These are phyloP conservation scores for Pseudonectria buxi DNA, from an alignment of 2,329 filamentous ascomycete genomes.

Conservation along the genomic window DNA sequence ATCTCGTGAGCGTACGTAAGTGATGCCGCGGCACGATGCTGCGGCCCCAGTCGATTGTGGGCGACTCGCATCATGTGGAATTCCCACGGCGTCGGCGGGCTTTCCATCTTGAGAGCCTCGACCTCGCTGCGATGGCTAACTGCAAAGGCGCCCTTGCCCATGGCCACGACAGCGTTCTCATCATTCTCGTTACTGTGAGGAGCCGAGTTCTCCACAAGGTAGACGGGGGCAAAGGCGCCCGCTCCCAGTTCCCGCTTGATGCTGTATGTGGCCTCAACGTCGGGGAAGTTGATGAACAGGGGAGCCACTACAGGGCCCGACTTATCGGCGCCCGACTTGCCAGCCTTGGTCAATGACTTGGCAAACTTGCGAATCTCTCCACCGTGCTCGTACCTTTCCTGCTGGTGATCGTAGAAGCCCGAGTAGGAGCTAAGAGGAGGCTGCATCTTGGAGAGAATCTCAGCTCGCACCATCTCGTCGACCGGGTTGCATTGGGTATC, in stretches of 20 bases:
- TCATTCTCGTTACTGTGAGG: conserved; percentile 39
- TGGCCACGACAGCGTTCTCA: conserved; percentile 40
- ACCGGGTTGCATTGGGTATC: conserved; percentile 86
- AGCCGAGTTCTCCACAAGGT: conserved; percentile 72
- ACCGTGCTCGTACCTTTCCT: conserved; percentile 57
- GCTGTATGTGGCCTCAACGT: conserved; percentile 61
- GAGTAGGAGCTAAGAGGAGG: conserved; percentile 68
- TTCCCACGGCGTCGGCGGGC: conserved; percentile 84
- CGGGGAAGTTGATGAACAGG: conserved; percentile 62
- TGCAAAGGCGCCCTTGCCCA: conserved; percentile 59
- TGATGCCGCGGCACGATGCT: conserved; percentile 65
- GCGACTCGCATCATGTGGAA: conserved; percentile 90
- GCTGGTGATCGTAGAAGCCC: conserved; percentile 71
- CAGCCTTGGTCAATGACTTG: conserved; percentile 56
- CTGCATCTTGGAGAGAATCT: conserved; percentile 67
- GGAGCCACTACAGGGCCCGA: conserved; percentile 50
- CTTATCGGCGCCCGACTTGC: conserved; percentile 53
- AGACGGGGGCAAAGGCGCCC: conserved; percentile 92
- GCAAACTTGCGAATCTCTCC: conserved; percentile 76
- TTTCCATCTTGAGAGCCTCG: conserved; percentile 93
- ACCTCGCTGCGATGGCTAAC: conserved; percentile 49
- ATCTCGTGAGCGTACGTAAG: conserved; percentile 81
- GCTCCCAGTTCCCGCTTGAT: conserved; percentile 82
- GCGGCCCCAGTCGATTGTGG: conserved; percentile 66
- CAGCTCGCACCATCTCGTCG: conserved; percentile 64